Conservation (phyloP, 106 monocot genomes). For the Acanthochlamys bracteata region DNA sequence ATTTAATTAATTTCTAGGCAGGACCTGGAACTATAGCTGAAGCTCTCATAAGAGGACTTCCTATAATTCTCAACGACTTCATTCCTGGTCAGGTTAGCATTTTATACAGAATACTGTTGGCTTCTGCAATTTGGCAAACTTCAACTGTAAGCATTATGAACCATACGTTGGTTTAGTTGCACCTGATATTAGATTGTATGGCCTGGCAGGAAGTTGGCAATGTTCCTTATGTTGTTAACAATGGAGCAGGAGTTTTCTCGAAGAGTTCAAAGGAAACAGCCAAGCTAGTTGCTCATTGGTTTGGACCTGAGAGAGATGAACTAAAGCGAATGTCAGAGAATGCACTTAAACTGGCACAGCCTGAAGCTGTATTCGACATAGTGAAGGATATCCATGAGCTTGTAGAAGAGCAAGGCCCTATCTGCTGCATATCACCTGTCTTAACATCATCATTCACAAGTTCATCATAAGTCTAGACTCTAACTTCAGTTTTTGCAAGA, state of each 20-base stretch:
- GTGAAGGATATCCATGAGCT: constrained; percentile 61
- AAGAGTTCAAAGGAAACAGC: constrained; percentile 63
- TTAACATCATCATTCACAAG: constrained; percentile 42
- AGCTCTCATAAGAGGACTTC: constrained; percentile 70
- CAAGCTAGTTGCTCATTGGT: constrained; percentile 45
- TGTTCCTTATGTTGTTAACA: constrained; percentile 70
- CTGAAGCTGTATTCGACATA: constrained; percentile 65
- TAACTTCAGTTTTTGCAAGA: neutral
- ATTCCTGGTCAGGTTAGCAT: constrained; percentile 64
- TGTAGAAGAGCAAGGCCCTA: constrained; percentile 24
- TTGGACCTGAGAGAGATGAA: constrained; percentile 42
- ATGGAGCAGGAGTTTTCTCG: constrained; percentile 60
- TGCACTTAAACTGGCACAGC: constrained; percentile 62
- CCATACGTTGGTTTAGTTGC: too few relatives aligned
- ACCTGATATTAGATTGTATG: neutral
- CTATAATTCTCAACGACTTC: constrained; percentile 72
- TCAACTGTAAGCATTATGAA: too few relatives aligned
- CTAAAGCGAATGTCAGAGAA: constrained; percentile 57
- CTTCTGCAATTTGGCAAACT: too few relatives aligned
- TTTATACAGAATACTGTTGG: neutral
- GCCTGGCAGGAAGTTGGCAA: constrained; percentile 62
- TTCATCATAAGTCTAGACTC: neutral
- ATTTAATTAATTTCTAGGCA: constrained; percentile 26
- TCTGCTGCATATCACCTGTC: constrained; percentile 33
- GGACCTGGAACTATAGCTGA: constrained; percentile 78